Evolutionary conservation across 352 stramenopile species (phyloP).

Genomic region (Phytophthora hybrid): DNA sequence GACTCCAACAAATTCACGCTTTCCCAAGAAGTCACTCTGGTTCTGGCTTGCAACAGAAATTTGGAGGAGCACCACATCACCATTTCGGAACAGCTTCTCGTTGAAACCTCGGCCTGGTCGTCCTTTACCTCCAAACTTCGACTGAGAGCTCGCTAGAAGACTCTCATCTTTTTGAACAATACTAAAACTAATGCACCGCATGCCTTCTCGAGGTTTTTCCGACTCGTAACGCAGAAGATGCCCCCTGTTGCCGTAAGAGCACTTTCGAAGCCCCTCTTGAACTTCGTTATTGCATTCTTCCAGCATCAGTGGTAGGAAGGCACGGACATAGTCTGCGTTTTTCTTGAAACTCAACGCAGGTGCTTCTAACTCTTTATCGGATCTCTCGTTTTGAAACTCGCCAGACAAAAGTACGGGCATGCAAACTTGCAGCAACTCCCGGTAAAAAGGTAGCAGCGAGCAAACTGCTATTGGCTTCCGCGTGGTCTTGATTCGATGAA

Average conservation of each 20-base stretch:
- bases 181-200: constrained; percentile 84
- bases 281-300: constrained; percentile 89
- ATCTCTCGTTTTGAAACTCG: constrained; percentile 69
- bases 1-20: constrained; percentile 75
- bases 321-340: constrained; percentile 75
- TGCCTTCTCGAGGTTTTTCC: constrained; percentile 82
- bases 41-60: constrained; percentile 44
- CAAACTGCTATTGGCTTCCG: constrained; percentile 75
- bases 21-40: constrained; percentile 51
- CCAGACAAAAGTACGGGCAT: constrained; percentile 79
- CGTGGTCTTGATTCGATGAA: constrained; percentile 86
- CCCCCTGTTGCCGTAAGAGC: constrained; percentile 49
- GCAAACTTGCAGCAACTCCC: constrained; percentile 77
- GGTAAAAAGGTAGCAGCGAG: constrained; percentile 86
- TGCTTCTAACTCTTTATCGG: constrained; percentile 55
- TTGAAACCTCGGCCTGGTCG: constrained; percentile 39
- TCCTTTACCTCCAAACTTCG: constrained; percentile 43
- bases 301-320: constrained; percentile 83
- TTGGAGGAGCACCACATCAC: constrained; percentile 77
- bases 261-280: constrained; percentile 68
- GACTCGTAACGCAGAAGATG: constrained; percentile 83
- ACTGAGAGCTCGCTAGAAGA: constrained; percentile 34
- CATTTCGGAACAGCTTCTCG: constrained; percentile 83
- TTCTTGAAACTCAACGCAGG: constrained; percentile 74
- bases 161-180: constrained; percentile 63